Percentiles rank a stretch among this genome's conserved stretches.
Conservation (phyloP, 441 rosid genomes). For the Euphorbia celastroides region DNA sequence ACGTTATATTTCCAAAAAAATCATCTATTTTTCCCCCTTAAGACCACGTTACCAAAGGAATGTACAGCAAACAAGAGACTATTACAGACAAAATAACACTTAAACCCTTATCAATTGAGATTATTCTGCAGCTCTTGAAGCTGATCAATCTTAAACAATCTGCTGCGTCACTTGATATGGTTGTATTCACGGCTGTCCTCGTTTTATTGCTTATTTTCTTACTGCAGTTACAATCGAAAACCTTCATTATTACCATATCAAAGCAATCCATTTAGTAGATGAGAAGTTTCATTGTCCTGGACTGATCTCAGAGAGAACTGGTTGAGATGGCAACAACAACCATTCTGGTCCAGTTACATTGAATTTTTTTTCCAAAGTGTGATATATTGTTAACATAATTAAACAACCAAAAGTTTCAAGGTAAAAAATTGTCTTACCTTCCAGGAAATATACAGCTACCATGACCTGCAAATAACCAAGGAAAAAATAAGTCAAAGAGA, state of each 20-base stretch:
- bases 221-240: conserved; percentile 35
- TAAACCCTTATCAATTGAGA: conserved; percentile 22
- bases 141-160: conserved; percentile 28
- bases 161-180: conserved; percentile 48
- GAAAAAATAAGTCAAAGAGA: not conserved
- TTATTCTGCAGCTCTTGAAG: conserved; percentile 36
- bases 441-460: conserved; percentile 93
- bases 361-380: too few species aligned
- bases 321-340: not conserved
- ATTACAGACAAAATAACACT: conserved; percentile 29
- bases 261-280: too few species aligned
- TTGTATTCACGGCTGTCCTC: conserved; percentile 49
- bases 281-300: too few species aligned
- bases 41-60: conserved; percentile 28
- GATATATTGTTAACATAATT: too few species aligned
- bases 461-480: conserved; percentile 63
- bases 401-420: conserved; percentile 3
- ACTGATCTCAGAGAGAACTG: too few species aligned
- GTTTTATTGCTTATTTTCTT: conserved; percentile 67
- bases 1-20: too few species aligned
- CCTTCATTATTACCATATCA: not conserved
- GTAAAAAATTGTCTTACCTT: conserved; percentile 44
- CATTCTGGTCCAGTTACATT: not conserved
- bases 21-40: conserved; percentile 23
- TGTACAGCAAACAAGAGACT: conserved; percentile 36